Evolutionary conservation across 2,329 filamentous ascomycete genomes (phyloP), one percentile per base, ranked within the genome.

Genomic region (Mariannaea elegans): DNA sequence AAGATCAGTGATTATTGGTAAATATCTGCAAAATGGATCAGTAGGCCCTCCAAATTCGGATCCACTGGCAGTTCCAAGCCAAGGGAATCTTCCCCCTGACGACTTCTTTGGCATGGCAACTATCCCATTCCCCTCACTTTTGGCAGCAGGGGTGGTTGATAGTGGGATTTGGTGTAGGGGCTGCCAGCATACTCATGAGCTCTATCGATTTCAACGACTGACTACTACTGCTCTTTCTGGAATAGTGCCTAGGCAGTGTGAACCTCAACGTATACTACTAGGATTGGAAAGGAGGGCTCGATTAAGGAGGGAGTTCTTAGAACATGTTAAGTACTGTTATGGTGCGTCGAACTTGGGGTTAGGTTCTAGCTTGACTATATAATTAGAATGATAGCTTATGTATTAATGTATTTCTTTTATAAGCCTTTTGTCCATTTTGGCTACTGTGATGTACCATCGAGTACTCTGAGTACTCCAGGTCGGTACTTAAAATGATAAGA

Each of bases 121-220:
- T 18, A 29, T 55, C 19, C 52, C 21, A 9, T 55, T 48, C 32
- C 52, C 52, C 2, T 46, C 23, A 7, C 13, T 55, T 29, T 42
- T 16, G 10, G 6, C n/a, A 6, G 12, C 32, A 13, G 41, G 34
- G 2, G 18, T 4, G 5, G 44, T 55, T 34, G 44, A 55, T 5
- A 32, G 29, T 29, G 52, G 52, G 4, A 32, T 48, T 6, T 48
- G 52, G 52, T 55, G 52, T 16, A 19, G 10, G 24, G 52, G 42
- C 32, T 55, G 52, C n/a, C 7, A 31, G 6, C 24, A 41, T n/a
- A 23, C 38, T 9, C 18, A 31, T 24, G 50, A 53, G 12, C 21
- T 42, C 6, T 10, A 41, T 3, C 32, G 42, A 3, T 50, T 12
- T 8, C 8, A n/a, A 14, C n/a, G 21, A 2, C n/a, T 29, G 8